Evolutionary conservation across 345 rosid species (phyloP).

Genomic region (Moricandia moricandioides): DNA sequence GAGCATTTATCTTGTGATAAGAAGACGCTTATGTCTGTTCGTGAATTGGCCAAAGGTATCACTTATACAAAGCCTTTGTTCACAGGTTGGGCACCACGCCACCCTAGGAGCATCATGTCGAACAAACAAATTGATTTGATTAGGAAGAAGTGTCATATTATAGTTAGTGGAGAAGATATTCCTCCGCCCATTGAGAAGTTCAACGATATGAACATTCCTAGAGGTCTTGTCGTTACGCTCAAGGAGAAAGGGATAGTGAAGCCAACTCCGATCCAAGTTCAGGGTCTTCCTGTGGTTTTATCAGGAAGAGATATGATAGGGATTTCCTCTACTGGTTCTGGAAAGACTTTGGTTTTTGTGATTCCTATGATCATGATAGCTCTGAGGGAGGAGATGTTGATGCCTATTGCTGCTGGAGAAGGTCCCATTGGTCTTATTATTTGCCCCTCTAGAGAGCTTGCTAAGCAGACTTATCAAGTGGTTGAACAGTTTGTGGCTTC

Average conservation of each 20-base stretch:
- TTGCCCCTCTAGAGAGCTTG: conserved; percentile 54
- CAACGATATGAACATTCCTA: conserved; percentile 86
- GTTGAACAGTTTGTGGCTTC: conserved; percentile 72
- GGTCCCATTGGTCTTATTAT: too few species aligned
- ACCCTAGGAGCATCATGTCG: conserved; percentile 53
- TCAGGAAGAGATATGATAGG: conserved; percentile 91
- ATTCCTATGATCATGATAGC: conserved; percentile 89
- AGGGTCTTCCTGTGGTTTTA: conserved; percentile 82
- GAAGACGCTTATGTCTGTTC: conserved; percentile 81
- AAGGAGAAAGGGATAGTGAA: conserved; percentile 86
- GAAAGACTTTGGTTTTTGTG: conserved; percentile 84
- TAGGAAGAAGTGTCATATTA: conserved; percentile 87
- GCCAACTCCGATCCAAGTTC: conserved; percentile 94
- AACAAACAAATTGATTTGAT: conserved; percentile 56
- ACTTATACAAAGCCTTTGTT: conserved; percentile 68
- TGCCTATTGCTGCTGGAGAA: too few species aligned
- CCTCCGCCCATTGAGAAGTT: conserved; percentile 1
- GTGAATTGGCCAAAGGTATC: conserved; percentile 90
- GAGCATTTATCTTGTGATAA: conserved; percentile 68
- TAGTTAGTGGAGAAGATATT: conserved; percentile 82
- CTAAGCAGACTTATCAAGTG: conserved; percentile 83
- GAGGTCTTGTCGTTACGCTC: conserved; percentile 70
- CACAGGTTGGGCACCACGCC: conserved; percentile 82
- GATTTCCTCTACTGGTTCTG: conserved; percentile 87
- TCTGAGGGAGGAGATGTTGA: conserved; percentile 33